phyloP scores from a whole-genome alignment of 177 flowering plant species.

The Vitis hybrid region DNA sequence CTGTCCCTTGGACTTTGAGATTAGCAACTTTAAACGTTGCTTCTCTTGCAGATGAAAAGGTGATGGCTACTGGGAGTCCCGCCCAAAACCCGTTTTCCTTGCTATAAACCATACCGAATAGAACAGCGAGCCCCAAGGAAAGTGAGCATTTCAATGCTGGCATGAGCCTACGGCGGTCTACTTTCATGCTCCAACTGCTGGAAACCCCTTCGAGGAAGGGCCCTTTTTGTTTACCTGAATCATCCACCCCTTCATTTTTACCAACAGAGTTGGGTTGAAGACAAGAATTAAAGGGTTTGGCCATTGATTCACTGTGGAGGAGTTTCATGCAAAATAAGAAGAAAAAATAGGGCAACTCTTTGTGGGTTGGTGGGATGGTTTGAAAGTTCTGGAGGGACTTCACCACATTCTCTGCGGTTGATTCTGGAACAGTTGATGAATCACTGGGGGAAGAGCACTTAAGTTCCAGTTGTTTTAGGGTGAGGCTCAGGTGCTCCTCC shows the following conservation, averaged over 20 bases:
- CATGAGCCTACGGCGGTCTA: slow-evolving; percentile 37
- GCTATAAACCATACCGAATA: slow-evolving; percentile 65
- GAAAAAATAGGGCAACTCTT: slow-evolving; percentile 59
- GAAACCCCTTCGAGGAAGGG: slow-evolving; percentile 4
- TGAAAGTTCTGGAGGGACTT: slow-evolving; percentile 40
- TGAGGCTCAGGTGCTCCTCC: slow-evolving; percentile 28
- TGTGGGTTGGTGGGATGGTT: slow-evolving; percentile 28
- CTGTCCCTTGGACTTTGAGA: slow-evolving; percentile 80
- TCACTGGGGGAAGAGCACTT: slow-evolving; percentile 15
- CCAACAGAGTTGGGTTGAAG: not conserved
- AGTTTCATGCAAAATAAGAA: slow-evolving; percentile 69
- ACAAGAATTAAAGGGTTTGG: not conserved
- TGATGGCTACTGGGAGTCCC: slow-evolving; percentile 70
- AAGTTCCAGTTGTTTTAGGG: slow-evolving; percentile 28
- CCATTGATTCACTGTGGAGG: slow-evolving; percentile 27
- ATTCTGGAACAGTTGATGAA: slow-evolving; percentile 40
- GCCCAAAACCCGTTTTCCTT: slow-evolving; percentile 76
- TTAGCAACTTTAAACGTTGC: slow-evolving; percentile 74
- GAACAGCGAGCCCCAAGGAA: slow-evolving; percentile 67
- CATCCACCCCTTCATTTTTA: slow-evolving; percentile 9
- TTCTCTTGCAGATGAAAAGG: slow-evolving; percentile 59
- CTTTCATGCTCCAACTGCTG: slow-evolving; percentile 9
- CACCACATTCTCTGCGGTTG: slow-evolving; percentile 13
- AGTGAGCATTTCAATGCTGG: slow-evolving; percentile 72
- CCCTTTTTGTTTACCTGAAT: slow-evolving; percentile 17